phyloP scores from a whole-genome alignment of 2,329 filamentous ascomycete species.

The Aspergillus pseudotamarii region DNA sequence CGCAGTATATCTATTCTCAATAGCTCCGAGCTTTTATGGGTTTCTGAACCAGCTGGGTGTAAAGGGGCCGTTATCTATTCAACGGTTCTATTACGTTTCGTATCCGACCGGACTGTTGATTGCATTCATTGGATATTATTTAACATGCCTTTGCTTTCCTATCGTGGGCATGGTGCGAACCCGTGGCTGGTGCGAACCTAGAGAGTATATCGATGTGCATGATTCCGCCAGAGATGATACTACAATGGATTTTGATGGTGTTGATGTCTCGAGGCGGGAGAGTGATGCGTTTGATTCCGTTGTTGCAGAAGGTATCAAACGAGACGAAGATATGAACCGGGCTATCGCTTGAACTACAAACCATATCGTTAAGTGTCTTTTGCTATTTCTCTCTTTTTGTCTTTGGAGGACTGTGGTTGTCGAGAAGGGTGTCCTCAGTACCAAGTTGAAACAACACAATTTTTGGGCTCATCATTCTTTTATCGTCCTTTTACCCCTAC shows the following conservation, averaged over 20 bases:
- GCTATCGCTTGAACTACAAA: not conserved
- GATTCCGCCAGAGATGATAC: constrained; percentile 12
- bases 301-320: not conserved
- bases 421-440: too few species aligned
- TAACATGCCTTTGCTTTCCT: constrained; percentile 9
- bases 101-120: constrained; percentile 54
- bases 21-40: constrained; percentile 47
- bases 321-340: not conserved
- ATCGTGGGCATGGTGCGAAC: constrained; percentile 13
- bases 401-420: not conserved
- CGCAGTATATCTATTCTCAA: constrained; percentile 37
- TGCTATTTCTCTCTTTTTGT: not conserved
- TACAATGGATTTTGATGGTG: not conserved
- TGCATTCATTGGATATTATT: constrained; percentile 21
- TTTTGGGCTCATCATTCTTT: too few species aligned
- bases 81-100: constrained; percentile 59
- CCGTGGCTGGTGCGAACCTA: constrained; percentile 37
- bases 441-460: too few species aligned
- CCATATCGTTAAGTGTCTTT: not conserved
- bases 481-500: too few species aligned
- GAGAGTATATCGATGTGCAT: constrained; percentile 37
- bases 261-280: not conserved
- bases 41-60: constrained; percentile 47
- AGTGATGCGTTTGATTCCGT: not conserved
- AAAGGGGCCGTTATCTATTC: constrained; percentile 29